Percentiles rank a stretch among this genome's conserved stretches.
phyloP scores from a whole-genome alignment of 2,329 filamentous ascomycete species.

The Exophiala oligosperma region DNA sequence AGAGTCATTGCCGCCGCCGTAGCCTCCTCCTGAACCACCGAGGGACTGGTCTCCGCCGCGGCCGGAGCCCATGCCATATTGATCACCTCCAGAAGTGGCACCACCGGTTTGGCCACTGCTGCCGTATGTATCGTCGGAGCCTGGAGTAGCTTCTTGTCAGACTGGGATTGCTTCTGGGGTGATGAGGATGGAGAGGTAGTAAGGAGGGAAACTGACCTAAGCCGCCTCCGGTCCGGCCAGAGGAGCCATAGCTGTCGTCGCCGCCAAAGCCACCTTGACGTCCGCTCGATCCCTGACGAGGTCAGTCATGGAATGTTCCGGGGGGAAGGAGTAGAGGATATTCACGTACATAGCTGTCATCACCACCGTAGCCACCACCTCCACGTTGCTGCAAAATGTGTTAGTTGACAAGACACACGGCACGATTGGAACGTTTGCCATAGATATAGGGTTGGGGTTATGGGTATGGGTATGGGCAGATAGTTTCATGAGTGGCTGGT shows the following conservation, averaged over 20 bases:
- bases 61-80: slow-evolving; percentile 19
- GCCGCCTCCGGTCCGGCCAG: slow-evolving; percentile 12
- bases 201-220: background rate
- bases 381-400: slow-evolving; percentile 10
- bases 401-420: background rate
- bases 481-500: too few relatives aligned
- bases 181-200: background rate
- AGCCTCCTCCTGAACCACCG: background rate
- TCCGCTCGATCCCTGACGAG: slow-evolving; percentile 10
- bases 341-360: slow-evolving; percentile 26
- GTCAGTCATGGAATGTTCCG: background rate
- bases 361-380: slow-evolving; percentile 27
- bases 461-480: background rate
- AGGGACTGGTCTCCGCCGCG: slow-evolving; percentile 10
- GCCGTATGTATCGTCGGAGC: slow-evolving; percentile 24
- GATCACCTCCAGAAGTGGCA: slow-evolving; percentile 16
- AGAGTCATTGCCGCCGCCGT: background rate
- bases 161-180: background rate
- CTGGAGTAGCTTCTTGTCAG: background rate
- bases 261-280: slow-evolving; percentile 14
- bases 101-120: slow-evolving; percentile 16
- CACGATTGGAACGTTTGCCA: too few relatives aligned
- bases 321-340: background rate
- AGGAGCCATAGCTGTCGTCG: slow-evolving; percentile 12
- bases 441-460: background rate